Conservation (phyloP, 164 flowering plant genomes). For the Annona squamosa region DNA sequence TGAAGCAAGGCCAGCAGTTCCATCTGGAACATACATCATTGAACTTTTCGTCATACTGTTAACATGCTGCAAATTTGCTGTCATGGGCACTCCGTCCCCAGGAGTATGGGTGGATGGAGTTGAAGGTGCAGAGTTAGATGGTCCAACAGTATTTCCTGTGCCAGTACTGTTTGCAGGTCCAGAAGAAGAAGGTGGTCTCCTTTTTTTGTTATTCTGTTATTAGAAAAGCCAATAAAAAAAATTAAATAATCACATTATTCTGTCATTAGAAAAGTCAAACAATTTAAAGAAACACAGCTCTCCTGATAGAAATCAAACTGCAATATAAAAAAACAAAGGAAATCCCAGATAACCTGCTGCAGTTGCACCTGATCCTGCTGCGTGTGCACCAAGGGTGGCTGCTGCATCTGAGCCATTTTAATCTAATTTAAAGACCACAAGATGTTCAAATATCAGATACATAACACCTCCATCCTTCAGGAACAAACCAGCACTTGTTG, state of each 20-base stretch:
- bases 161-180: conserved; percentile 83
- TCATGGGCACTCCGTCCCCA: conserved; percentile 56
- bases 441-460: not conserved
- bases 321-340: not conserved
- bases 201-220: conserved; percentile 58
- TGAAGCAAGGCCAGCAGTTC: conserved; percentile 66
- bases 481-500: not conserved
- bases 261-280: not conserved
- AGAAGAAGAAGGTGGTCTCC: conserved; percentile 63
- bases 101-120: conserved; percentile 60
- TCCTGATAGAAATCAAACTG: not conserved
- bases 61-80: conserved; percentile 49
- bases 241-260: not conserved
- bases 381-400: conserved; percentile 24
- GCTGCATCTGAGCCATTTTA: conserved; percentile 19
- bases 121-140: conserved; percentile 74
- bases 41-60: conserved; percentile 47
- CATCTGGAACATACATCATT: conserved; percentile 75
- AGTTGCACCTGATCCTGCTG: conserved; percentile 71
- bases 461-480: not conserved
- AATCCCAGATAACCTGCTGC: conserved; percentile 20
- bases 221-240: not conserved
- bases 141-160: conserved; percentile 72
- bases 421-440: conserved; percentile 7
- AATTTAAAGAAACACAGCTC: not conserved